These are phyloP conservation scores for Aspergillus uvarum DNA, from an alignment of 2,329 filamentous ascomycete genomes.

Conservation along the genomic window DNA sequence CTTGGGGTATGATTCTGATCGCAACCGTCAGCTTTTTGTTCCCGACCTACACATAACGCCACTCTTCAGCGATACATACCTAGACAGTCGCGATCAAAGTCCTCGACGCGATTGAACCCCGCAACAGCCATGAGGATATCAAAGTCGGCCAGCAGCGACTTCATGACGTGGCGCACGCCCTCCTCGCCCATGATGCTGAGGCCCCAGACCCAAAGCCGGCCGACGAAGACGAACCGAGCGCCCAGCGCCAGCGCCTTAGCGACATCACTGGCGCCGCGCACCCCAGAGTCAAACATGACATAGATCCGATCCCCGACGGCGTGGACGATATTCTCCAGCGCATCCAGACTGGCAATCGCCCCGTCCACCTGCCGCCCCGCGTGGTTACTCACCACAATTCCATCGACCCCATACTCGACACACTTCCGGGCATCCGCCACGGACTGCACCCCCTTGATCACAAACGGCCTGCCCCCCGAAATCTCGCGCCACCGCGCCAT, in stretches of 20 bases:
- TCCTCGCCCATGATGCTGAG: constrained; percentile 60
- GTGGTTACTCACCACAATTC: constrained; percentile 70
- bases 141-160: constrained; percentile 60
- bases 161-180: constrained; percentile 63
- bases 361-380: constrained; percentile 67
- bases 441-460: constrained; percentile 69
- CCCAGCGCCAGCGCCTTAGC: constrained; percentile 63
- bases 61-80: constrained; percentile 26
- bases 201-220: constrained; percentile 61
- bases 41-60: no score
- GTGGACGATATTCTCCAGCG: constrained; percentile 58
- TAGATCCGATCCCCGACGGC: constrained; percentile 53
- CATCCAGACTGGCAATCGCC: constrained; percentile 59
- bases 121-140: constrained; percentile 63
- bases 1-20: constrained; percentile 45
- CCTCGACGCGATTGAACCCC: constrained; percentile 54
- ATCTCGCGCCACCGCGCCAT: constrained; percentile 58
- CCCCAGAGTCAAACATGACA: constrained; percentile 62
- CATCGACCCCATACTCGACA: constrained; percentile 61
- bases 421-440: constrained; percentile 62
- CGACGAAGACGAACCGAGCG: constrained; percentile 63
- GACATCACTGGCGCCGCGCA: constrained; percentile 58
- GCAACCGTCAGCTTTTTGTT: not conserved
- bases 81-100: constrained; percentile 49
- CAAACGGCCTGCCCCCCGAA: constrained; percentile 58